These are phyloP conservation scores for Speleostelium caveatum DNA, from an alignment of 78 protist genomes.

Conservation along the genomic window DNA sequence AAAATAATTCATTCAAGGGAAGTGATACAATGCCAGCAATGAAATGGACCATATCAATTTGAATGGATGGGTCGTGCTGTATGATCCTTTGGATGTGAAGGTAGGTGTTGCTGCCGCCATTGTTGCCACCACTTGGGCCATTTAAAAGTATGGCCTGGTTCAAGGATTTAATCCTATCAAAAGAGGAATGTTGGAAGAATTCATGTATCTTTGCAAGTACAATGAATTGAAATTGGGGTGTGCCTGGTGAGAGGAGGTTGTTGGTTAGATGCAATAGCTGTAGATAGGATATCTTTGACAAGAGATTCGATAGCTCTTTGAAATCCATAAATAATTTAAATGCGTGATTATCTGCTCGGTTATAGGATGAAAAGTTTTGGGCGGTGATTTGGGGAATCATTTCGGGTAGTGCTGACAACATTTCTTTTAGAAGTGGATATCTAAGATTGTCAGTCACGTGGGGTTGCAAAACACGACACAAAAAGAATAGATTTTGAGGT, in stretches of 20 bases:
- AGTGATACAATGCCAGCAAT: slow-evolving; percentile 61
- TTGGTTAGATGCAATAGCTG: slow-evolving; percentile 81
- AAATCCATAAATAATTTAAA: slow-evolving; percentile 74
- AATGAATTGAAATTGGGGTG: slow-evolving; percentile 70
- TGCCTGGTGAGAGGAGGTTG: slow-evolving; percentile 77
- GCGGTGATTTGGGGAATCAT: slow-evolving; percentile 33
- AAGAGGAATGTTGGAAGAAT: slow-evolving; percentile 30
- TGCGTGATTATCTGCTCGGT: slow-evolving; percentile 54
- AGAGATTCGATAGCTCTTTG: slow-evolving; percentile 61
- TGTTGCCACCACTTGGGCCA: background rate
- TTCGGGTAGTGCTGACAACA: slow-evolving; percentile 79
- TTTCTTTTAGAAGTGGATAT: slow-evolving; percentile 53
- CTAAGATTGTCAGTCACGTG: slow-evolving; percentile 48
- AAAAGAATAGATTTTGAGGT: slow-evolving; percentile 40
- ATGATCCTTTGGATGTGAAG: slow-evolving; percentile 50
- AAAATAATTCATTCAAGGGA: slow-evolving; percentile 34
- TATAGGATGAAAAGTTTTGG: background rate
- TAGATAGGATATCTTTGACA: slow-evolving; percentile 17
- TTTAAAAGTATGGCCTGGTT: background rate
- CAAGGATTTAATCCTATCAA: slow-evolving; percentile 8
- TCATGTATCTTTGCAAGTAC: slow-evolving; percentile 66
- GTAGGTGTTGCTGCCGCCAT: background rate
- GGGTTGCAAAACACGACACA: slow-evolving; percentile 52
- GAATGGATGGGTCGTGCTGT: slow-evolving; percentile 55
- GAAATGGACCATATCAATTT: slow-evolving; percentile 73